Evolutionary conservation across 2,329 filamentous ascomycete genomes (phyloP).

Genomic region (Arthrobotrys sinensis): DNA sequence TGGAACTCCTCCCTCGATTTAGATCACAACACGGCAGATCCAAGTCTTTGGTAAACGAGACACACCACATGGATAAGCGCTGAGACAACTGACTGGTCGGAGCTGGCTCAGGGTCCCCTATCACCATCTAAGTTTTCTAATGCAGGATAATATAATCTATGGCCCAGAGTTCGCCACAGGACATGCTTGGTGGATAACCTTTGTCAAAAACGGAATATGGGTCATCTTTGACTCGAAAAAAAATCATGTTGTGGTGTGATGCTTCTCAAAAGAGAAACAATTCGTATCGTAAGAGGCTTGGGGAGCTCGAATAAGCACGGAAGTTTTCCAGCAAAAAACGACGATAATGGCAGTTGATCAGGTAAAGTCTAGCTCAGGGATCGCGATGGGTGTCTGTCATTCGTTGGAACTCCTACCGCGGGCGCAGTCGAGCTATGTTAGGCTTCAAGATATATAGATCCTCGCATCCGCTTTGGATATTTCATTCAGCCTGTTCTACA

Average conservation of each 20-base stretch:
- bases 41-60: slow-evolving; percentile 57
- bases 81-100: slow-evolving; percentile 48
- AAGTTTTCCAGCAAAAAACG: slow-evolving; percentile 20
- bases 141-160: slow-evolving; percentile 34
- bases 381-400: slow-evolving; percentile 40
- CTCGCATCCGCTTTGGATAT: slow-evolving; percentile 25
- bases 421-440: slow-evolving; percentile 11
- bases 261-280: slow-evolving; percentile 23
- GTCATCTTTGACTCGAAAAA: slow-evolving; percentile 6
- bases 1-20: slow-evolving; percentile 56
- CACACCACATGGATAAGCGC: slow-evolving; percentile 56
- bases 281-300: slow-evolving; percentile 31
- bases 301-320: slow-evolving; percentile 36
- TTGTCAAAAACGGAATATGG: slow-evolving; percentile 38
- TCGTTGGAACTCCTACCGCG: slow-evolving; percentile 36
- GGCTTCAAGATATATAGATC: slow-evolving; percentile 52
- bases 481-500: slow-evolving; percentile 16
- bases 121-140: slow-evolving; percentile 20
- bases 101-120: slow-evolving; percentile 45
- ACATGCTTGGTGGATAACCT: slow-evolving; percentile 21
- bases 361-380: slow-evolving; percentile 35
- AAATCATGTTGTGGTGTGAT: slow-evolving; percentile 45
- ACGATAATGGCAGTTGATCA: slow-evolving; percentile 47
- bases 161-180: slow-evolving; percentile 15
- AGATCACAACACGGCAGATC: slow-evolving; percentile 56